phyloP scores from a whole-genome alignment of 192 early-diverging fungal genomes.

The Coemansia sp. region DNA sequence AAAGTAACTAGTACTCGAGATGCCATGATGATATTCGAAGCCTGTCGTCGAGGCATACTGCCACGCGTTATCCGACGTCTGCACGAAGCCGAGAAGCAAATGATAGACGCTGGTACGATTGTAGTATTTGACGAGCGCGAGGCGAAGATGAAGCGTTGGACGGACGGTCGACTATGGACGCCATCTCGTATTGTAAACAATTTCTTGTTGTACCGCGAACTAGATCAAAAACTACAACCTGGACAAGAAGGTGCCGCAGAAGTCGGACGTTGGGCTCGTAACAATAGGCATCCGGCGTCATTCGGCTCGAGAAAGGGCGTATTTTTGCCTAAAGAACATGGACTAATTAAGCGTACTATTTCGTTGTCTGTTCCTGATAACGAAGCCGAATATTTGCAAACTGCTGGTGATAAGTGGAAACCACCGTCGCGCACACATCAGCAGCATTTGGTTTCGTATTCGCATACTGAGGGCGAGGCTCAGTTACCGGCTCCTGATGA shows the following conservation, averaged over 20 bases:
- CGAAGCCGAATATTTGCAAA: slow-evolving; percentile 31
- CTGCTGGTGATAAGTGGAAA: background rate
- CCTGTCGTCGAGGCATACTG: slow-evolving; percentile 65
- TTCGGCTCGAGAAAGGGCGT: slow-evolving; percentile 29
- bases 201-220: slow-evolving; percentile 79
- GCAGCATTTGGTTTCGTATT: slow-evolving; percentile 46
- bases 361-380: slow-evolving; percentile 62
- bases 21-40: slow-evolving; percentile 76
- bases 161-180: slow-evolving; percentile 79
- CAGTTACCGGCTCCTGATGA: slow-evolving; percentile 31
- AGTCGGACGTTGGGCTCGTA: slow-evolving; percentile 9
- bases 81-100: slow-evolving; percentile 69
- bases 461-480: slow-evolving; percentile 20
- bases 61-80: slow-evolving; percentile 70
- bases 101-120: slow-evolving; percentile 73
- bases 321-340: slow-evolving; percentile 56
- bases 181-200: slow-evolving; percentile 81
- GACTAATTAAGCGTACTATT: slow-evolving; percentile 78
- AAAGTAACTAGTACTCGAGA: slow-evolving; percentile 59
- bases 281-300: background rate
- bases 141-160: slow-evolving; percentile 85
- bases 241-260: slow-evolving; percentile 42
- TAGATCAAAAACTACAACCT: slow-evolving; percentile 57
- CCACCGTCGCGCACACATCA: slow-evolving; percentile 25
- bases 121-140: slow-evolving; percentile 86